Conservation (phyloP, 805 yeast genomes). For the Teunomyces aglyptinius region DNA sequence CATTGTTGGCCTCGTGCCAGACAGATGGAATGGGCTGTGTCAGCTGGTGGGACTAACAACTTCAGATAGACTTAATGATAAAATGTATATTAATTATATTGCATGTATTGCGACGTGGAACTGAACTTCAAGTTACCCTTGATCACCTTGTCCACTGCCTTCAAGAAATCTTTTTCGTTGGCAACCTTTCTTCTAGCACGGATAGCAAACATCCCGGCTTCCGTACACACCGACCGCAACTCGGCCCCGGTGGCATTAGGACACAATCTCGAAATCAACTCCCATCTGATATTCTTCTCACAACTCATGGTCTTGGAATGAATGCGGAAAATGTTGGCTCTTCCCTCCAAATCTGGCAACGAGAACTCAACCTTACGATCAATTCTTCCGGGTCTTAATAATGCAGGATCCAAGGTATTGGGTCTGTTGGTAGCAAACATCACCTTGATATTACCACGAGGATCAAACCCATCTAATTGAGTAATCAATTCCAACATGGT, state of each 20-base stretch:
- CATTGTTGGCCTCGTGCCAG: constrained; percentile 85
- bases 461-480: constrained; percentile 97
- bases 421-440: constrained; percentile 99
- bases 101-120: constrained; percentile 97
- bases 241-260: constrained; percentile 99
- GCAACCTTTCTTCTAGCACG: constrained; percentile 98
- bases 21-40: constrained; percentile 96
- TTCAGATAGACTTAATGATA: neutral
- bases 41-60: constrained; percentile 81
- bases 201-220: constrained; percentile 99
- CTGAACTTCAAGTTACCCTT: constrained; percentile 98
- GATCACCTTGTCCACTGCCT: constrained; percentile 97
- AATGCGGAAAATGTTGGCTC: constrained; percentile 96
- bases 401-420: constrained; percentile 95
- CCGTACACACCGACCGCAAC: constrained; percentile 96
- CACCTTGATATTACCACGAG: constrained; percentile 97
- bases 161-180: constrained; percentile 94
- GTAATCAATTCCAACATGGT: constrained; percentile 98
- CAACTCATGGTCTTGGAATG: constrained; percentile 98
- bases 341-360: constrained; percentile 93
- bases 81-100: constrained; percentile 58
- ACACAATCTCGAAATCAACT: constrained; percentile 92
- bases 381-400: constrained; percentile 97
- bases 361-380: constrained; percentile 98
- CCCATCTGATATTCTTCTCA: constrained; percentile 98